Percentiles rank a stretch among this genome's conserved stretches.
phyloP scores from a whole-genome alignment of 805 yeast genomes.

The Saturnispora galanensis region DNA sequence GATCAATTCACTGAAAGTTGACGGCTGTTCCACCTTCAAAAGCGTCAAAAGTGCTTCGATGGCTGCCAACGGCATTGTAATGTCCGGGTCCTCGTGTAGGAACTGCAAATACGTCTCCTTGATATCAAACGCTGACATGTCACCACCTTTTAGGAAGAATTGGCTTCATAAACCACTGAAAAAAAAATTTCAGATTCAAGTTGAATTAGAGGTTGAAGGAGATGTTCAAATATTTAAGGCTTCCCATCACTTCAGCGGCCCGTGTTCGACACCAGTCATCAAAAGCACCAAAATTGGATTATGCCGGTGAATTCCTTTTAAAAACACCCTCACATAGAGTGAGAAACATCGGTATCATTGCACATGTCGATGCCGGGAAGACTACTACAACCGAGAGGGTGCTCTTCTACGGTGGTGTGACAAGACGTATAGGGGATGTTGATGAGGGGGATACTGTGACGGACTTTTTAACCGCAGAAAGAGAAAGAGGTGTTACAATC shows the following conservation, averaged over 20 bases:
- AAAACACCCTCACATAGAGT: constrained; percentile 29
- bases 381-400: constrained; percentile 96
- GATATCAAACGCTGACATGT: constrained; percentile 54
- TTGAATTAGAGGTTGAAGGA: no score
- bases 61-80: constrained; percentile 99
- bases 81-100: constrained; percentile 83
- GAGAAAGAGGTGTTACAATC: constrained; percentile 90
- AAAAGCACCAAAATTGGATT: constrained; percentile 4
- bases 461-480: constrained; percentile 81
- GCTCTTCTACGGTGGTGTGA: constrained; percentile 83
- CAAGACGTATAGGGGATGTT: constrained; percentile 76
- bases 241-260: not conserved
- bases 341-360: constrained; percentile 90
- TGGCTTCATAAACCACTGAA: not conserved
- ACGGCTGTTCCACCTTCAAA: constrained; percentile 72
- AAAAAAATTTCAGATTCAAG: not conserved
- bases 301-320: constrained; percentile 14
- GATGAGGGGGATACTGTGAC: constrained; percentile 97
- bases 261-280: not conserved
- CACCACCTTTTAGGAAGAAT: no score
- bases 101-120: constrained; percentile 71
- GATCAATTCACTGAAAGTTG: constrained; percentile 89
- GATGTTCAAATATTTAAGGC: not conserved
- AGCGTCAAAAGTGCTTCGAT: constrained; percentile 87
- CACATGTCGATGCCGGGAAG: constrained; percentile 99